Percentiles rank a stretch among this genome's conserved stretches.
phyloP scores from a whole-genome alignment of 2,329 filamentous ascomycete genomes.

The Lithohypha guttulata region DNA sequence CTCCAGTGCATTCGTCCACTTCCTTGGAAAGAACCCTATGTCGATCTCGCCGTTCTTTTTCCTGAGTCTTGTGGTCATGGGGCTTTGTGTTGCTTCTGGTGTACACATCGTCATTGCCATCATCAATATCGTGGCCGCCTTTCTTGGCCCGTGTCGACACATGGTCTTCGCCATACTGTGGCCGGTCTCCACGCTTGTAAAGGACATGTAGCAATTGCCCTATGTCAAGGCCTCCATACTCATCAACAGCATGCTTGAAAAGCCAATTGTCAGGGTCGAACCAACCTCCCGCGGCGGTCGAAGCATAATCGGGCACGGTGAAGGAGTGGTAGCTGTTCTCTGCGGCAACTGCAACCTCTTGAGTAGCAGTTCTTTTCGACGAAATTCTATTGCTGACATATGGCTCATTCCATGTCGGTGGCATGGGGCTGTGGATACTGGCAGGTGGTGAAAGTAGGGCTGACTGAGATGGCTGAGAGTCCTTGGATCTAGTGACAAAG shows the following conservation, averaged over 20 bases:
- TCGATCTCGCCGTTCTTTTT: slow-evolving; percentile 12
- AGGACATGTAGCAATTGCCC: background rate
- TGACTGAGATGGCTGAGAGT: background rate
- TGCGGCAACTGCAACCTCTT: background rate
- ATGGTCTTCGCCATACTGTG: slow-evolving; percentile 5
- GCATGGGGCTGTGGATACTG: background rate
- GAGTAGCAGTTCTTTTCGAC: background rate
- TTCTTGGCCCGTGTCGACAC: background rate
- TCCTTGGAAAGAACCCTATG: slow-evolving; percentile 14
- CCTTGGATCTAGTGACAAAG: background rate
- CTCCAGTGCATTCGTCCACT: slow-evolving; percentile 10
- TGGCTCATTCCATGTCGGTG: background rate
- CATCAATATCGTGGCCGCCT: background rate
- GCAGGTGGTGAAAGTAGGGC: background rate
- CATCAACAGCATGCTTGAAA: slow-evolving; percentile 4
- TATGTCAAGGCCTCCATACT: background rate
- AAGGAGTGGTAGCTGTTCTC: background rate
- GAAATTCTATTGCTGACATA: background rate
- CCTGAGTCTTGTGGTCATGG: slow-evolving; percentile 9
- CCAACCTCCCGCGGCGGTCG: slow-evolving; percentile 1
- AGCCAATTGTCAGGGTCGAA: slow-evolving; percentile 6
- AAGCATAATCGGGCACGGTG: slow-evolving; percentile 1
- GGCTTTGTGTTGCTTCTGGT: no score
- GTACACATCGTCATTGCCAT: background rate
- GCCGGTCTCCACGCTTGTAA: slow-evolving; percentile 4